These are phyloP conservation scores for Diplodia corticola DNA, from an alignment of 2,329 filamentous ascomycete genomes.

Conservation along the genomic window DNA sequence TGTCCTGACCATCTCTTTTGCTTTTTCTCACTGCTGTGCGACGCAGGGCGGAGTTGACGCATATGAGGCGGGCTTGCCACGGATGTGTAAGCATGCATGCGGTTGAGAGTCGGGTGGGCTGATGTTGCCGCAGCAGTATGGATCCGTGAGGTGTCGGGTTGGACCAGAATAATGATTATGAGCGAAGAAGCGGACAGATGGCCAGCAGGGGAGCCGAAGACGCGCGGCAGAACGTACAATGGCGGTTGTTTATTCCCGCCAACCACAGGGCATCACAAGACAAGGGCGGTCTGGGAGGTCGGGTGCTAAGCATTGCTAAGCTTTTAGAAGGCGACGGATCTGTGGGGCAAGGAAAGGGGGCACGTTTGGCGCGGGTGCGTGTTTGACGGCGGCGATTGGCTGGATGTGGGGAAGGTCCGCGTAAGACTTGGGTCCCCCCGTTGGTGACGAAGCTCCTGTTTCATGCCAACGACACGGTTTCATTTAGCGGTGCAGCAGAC, in stretches of 20 bases:
- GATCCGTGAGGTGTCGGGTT: too few species aligned
- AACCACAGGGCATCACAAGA: background rate
- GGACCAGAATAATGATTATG: background rate
- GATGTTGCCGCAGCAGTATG: background rate
- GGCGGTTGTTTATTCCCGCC: background rate
- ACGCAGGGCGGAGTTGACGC: background rate
- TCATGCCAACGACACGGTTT: background rate
- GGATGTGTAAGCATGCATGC: background rate
- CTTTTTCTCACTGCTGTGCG: background rate
- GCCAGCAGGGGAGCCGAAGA: background rate
- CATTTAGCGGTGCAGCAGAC: background rate
- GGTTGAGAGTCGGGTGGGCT: background rate
- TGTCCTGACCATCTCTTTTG: background rate
- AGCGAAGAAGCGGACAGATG: background rate
- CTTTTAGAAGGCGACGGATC: background rate
- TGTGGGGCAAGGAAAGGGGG: background rate
- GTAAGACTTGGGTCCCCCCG: background rate
- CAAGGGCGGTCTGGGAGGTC: background rate
- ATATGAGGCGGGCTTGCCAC: background rate
- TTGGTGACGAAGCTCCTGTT: background rate
- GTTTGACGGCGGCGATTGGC: background rate
- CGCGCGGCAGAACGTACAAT: background rate
- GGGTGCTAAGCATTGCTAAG: conserved; percentile 13
- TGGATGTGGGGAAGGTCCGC: background rate
- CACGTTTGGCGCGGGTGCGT: background rate